Percentiles rank a stretch among this genome's conserved stretches.
phyloP scores from a whole-genome alignment of 306 rosid species.

The Sphenostylis stenocarpa region DNA sequence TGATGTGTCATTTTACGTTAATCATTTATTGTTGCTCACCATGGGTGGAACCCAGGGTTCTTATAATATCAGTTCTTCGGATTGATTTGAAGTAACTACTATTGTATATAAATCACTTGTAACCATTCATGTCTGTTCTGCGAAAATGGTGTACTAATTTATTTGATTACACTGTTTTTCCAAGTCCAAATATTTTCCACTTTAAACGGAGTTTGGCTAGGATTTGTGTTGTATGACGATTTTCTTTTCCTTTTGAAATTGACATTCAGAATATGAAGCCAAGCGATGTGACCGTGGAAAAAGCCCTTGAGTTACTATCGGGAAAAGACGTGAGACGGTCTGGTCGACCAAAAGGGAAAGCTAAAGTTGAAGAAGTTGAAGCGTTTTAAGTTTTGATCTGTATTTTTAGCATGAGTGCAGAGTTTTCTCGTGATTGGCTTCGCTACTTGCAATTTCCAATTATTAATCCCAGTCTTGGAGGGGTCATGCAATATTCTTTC shows the following conservation, averaged over 20 bases:
- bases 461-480: not conserved
- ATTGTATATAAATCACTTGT: not conserved
- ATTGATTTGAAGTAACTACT: not conserved
- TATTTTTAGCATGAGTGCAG: not conserved
- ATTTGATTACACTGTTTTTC: too few species aligned
- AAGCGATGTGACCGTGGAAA: slow-evolving; percentile 54
- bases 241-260: not conserved
- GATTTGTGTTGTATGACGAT: not conserved
- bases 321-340: slow-evolving; percentile 44
- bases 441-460: not conserved
- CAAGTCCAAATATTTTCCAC: too few species aligned
- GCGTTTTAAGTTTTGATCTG: slow-evolving; percentile 42
- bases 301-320: slow-evolving; percentile 70
- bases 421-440: slow-evolving; percentile 14
- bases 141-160: not conserved
- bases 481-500: slow-evolving; percentile 20
- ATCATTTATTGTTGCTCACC: too few species aligned
- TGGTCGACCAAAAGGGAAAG: slow-evolving; percentile 70
- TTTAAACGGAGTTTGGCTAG: not conserved
- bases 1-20: not conserved
- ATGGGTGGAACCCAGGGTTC: not conserved
- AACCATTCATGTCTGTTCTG: not conserved
- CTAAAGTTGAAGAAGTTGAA: slow-evolving; percentile 53
- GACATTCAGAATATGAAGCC: slow-evolving; percentile 64
- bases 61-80: not conserved